Evolutionary conservation across 352 stramenopile genomes (phyloP), one percentile per base, ranked within the genome.

Genomic region (Aphanomyces cochlioides): DNA sequence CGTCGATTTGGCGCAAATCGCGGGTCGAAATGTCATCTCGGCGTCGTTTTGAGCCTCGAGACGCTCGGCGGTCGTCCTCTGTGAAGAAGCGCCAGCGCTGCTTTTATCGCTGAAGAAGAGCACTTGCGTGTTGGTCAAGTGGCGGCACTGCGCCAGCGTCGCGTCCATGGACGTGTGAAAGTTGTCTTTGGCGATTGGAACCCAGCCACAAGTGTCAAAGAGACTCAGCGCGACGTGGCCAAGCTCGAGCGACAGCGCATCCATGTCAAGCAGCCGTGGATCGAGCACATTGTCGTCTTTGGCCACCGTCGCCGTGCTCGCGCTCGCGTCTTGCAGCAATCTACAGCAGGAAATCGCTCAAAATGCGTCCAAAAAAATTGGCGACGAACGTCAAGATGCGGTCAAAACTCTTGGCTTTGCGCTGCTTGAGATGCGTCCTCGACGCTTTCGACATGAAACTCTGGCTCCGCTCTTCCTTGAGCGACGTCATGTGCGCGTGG

Each of bases 1-100:
- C 47, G 74, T 75, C 17, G 85, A 93, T 59, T 90, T 89, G 69
- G 81, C 85, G 74, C 90, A 79, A 70, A 93, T 92, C 2, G 72
- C 66, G 1, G 85, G 85, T 12, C 71, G 74, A 59, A 92, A 90
- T n/a, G 85, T 93, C 54, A 90, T 68, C 56, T 93, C 80, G 4
- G 77, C 66, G 21, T 77, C 60, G 17, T 88, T 77, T 5, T 66
- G 67, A 21, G 76, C 76, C 21, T 37, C 40, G 39, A 75, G 67
- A 15, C 77, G 61, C 43, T 75, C 37, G 38, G 69, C 61, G 6
- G 53, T 17, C 38, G n/a, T 7, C n/a, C 34, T 60, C 67, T 48
- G n/a, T n/a, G n/a, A n/a, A n/a, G n/a, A n/a, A n/a, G n/a, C n/a
- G n/a, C n/a, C n/a, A 72, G 69, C 7, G 79, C 80, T 7, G 81